phyloP scores from a whole-genome alignment of 495 filamentous ascomycete genomes.

The Trichocladium antarcticum region DNA sequence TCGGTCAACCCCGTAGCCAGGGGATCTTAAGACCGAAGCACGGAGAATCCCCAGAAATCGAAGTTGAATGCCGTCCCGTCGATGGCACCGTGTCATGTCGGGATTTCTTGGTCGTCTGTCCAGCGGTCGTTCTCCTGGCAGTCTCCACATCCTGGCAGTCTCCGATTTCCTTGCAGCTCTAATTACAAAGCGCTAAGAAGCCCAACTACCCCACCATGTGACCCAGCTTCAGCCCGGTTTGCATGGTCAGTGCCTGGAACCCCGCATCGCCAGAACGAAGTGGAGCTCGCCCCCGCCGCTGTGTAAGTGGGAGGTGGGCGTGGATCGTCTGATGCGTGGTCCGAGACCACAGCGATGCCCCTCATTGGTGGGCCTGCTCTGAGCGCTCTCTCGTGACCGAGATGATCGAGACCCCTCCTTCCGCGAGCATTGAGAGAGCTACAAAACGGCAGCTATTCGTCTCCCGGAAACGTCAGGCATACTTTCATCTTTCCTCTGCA shows the following conservation, averaged over 20 bases:
- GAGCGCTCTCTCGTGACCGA: constrained; percentile 19
- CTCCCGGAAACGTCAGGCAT: not conserved
- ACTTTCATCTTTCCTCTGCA: not conserved
- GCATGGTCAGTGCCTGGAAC: constrained; percentile 12
- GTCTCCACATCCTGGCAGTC: not conserved
- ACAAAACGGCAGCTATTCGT: constrained; percentile 10
- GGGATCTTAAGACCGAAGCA: too few species aligned
- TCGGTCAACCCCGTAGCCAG: too few species aligned
- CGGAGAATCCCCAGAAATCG: too few species aligned
- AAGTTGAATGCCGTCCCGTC: not conserved
- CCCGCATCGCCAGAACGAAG: constrained; percentile 8
- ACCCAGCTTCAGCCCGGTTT: constrained; percentile 6
- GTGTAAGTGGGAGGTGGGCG: constrained; percentile 1
- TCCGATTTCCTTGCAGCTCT: not conserved
- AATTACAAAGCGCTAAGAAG: not conserved
- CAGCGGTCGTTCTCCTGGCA: not conserved
- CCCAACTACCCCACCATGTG: constrained; percentile 7
- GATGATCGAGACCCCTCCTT: constrained; percentile 5
- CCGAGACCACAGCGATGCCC: constrained; percentile 8
- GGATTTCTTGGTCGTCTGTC: not conserved
- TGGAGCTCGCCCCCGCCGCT: constrained; percentile 6
- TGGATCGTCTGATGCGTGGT: constrained; percentile 16
- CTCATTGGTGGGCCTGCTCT: constrained; percentile 16
- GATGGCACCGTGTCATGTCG: not conserved
- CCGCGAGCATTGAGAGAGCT: not conserved